A percentile compares a stretch with the other conserved stretches of the same genome.
phyloP scores from a whole-genome alignment of 2,329 filamentous ascomycete species.

The Podosphaera aphanis region DNA sequence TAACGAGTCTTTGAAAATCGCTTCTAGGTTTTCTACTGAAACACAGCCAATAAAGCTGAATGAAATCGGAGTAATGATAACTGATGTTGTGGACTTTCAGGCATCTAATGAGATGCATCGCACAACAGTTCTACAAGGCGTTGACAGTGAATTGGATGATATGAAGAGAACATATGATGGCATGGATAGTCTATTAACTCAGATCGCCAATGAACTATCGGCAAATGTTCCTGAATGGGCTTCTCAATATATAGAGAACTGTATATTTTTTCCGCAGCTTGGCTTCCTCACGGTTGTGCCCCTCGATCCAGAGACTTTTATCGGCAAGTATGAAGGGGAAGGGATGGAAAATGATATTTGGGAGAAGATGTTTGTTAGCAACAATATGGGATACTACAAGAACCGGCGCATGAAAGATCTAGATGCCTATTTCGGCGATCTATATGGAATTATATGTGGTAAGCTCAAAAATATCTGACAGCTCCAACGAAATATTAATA shows the following conservation, averaged over 20 bases:
- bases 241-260: slow-evolving; percentile 35
- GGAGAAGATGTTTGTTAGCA: slow-evolving; percentile 55
- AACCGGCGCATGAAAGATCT: slow-evolving; percentile 59
- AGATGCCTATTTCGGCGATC: slow-evolving; percentile 61
- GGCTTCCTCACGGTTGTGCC: slow-evolving; percentile 67
- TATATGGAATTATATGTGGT: slow-evolving; percentile 68
- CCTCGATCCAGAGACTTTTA: slow-evolving; percentile 32
- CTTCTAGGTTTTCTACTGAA: slow-evolving; percentile 31
- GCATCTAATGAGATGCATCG: slow-evolving; percentile 42
- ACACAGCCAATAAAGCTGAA: slow-evolving; percentile 37
- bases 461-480: slow-evolving; percentile 12
- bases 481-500: not conserved
- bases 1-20: slow-evolving; percentile 26
- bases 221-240: slow-evolving; percentile 36
- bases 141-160: slow-evolving; percentile 53
- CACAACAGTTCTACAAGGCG: slow-evolving; percentile 46
- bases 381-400: slow-evolving; percentile 62
- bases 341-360: slow-evolving; percentile 34
- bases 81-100: slow-evolving; percentile 58
- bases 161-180: slow-evolving; percentile 59
- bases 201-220: slow-evolving; percentile 41
- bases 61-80: slow-evolving; percentile 45
- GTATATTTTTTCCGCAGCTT: slow-evolving; percentile 76
- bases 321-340: slow-evolving; percentile 39
- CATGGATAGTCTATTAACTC: slow-evolving; percentile 47